A percentile compares a stretch with the other conserved stretches of the same genome.
phyloP scores from a whole-genome alignment of 345 rosid species.

The Arabidopsis thaliana region TAIR10.1 NC_003076.8:15907001-15907500 shows the following conservation, averaged over 20 bases:
- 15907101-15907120: background rate
- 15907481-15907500: no score
- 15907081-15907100: conserved; percentile 24
- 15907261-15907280: conserved; percentile 26
- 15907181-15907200: no score
- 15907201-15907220: no score
- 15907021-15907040: conserved; percentile 15
- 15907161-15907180: background rate
- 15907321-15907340: background rate
- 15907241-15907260: background rate
- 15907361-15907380: background rate
- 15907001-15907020: conserved; percentile 20
- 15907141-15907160: background rate
- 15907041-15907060: background rate
- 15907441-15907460: no score
- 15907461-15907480: no score
- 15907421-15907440: background rate
- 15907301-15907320: conserved; percentile 12
- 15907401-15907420: background rate
- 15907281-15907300: conserved; percentile 13
- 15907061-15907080: conserved; percentile 26
- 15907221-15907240: no score
- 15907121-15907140: conserved; percentile 10
- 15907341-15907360: conserved; percentile 5
- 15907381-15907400: background rate